Conservation (phyloP, 345 rosid genomes). For the Salix koriyanagi region DNA sequence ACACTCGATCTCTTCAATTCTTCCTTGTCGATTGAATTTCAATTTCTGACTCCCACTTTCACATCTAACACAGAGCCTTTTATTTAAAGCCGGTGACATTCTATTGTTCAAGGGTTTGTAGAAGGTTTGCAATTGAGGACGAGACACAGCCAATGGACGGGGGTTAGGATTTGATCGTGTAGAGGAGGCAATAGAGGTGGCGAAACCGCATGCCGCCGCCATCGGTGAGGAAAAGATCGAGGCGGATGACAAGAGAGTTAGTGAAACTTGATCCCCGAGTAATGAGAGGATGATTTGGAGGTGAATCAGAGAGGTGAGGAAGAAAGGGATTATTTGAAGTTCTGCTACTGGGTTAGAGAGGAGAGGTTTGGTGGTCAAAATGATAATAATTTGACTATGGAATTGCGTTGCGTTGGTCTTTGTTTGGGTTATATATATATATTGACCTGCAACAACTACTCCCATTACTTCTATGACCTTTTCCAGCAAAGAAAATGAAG, state of each 20-base stretch:
- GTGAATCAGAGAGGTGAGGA: background rate
- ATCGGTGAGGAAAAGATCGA: background rate
- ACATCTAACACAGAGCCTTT: constrained; percentile 1
- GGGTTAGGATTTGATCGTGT: background rate
- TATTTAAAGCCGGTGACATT: background rate
- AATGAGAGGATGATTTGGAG: background rate
- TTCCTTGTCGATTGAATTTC: background rate
- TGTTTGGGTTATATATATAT: no score
- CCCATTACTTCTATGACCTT: no score
- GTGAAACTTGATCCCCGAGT: background rate
- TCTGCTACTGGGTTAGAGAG: background rate
- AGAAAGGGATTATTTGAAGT: background rate
- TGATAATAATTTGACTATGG: no score
- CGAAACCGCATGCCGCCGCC: background rate
- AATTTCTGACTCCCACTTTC: background rate
- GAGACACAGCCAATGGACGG: background rate
- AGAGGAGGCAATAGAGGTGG: background rate
- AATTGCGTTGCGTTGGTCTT: background rate
- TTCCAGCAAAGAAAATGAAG: background rate
- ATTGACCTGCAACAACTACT: no score
- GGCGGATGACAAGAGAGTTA: background rate
- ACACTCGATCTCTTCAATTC: constrained; percentile 1
- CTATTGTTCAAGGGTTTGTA: background rate
- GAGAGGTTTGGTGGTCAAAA: background rate
- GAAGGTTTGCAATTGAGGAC: background rate